phyloP scores from a whole-genome alignment of 176 grass and related monocot species.

The Elymus sibiricus region DNA sequence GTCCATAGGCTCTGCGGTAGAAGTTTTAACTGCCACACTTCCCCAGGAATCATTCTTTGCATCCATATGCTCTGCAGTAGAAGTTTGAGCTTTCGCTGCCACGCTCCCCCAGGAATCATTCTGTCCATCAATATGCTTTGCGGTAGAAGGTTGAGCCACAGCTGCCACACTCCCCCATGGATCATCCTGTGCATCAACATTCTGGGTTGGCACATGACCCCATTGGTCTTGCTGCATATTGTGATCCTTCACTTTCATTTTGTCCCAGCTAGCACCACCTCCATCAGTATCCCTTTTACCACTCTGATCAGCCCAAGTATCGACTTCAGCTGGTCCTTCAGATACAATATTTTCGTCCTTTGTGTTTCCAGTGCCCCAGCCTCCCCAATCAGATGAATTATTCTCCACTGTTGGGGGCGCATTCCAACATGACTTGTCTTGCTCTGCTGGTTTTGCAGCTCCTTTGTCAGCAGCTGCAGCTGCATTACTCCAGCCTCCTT shows the following conservation, averaged over 20 bases:
- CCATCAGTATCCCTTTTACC: slow-evolving; percentile 7
- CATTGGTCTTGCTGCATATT: slow-evolving; percentile 4
- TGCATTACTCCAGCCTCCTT: slow-evolving; percentile 45
- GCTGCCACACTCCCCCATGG: slow-evolving; percentile 10
- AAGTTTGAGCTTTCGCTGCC: too few relatives aligned
- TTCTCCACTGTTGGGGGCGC: slow-evolving; percentile 3
- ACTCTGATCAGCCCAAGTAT: slow-evolving; percentile 35
- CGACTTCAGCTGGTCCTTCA: slow-evolving; percentile 17
- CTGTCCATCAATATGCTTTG: background rate
- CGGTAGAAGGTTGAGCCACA: background rate
- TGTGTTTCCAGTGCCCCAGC: slow-evolving; percentile 41
- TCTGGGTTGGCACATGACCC: background rate
- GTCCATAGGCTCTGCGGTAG: background rate
- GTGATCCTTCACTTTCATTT: background rate
- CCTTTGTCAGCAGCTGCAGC: slow-evolving; percentile 23
- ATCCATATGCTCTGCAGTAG: background rate
- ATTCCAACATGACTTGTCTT: slow-evolving; percentile 51
- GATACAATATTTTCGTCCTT: slow-evolving; percentile 25
- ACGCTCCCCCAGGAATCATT: slow-evolving; percentile 14
- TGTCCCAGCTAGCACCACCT: slow-evolving; percentile 14
- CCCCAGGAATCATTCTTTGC: slow-evolving; percentile 26
- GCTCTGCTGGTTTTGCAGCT: slow-evolving; percentile 33
- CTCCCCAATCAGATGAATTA: slow-evolving; percentile 40
- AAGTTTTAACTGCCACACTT: background rate
- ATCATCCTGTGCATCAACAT: slow-evolving; percentile 2